Base-by-base conservation (phyloP, 1,284 basidiomycete species). In the Volvariella surrecta region DNA sequence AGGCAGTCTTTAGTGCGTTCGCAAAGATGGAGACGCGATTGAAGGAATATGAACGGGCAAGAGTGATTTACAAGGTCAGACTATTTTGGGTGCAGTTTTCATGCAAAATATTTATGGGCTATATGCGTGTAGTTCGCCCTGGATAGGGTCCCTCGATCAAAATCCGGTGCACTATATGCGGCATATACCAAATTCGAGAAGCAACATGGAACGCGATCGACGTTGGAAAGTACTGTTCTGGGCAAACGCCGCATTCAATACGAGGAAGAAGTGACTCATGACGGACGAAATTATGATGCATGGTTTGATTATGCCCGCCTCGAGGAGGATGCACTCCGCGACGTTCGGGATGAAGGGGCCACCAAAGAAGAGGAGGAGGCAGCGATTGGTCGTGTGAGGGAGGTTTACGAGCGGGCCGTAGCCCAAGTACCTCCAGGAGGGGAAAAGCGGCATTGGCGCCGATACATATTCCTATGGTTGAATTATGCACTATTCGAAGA, bases 401-500 rank as follows among this genome's bases (percentile, higher is more conserved):
- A 99, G 57, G 82, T 97, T 18, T 99, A 99, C 57, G 96, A 99
- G 61, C 73, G 94, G 15, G 94, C 94, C 0, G 90, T 99, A n/a
- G 85, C 91, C 6, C 90, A 97, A 57, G 87, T 98, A 0, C 95
- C 96, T 4, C 92, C 94, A 1, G 86, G 84, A 10, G 72, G 70
- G 13, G 89, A 93, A 58, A 94, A 93, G 63, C 71, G 93, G 37
- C 86, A 89, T 65, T 97, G 93, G 93, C 71, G 96, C 57, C 68
- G 96, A 50, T 99, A 99, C 61, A 94, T 99, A 50, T 97, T 96
- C 71, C 59, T 98, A 18, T 98, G 94, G 94, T 63, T 98, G 35
- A 82, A 93, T 60, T 99, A 99, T 63, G 94, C 96, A 0, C 66
- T 97, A 21, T 99, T 99, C 53, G 96, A 99, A 63, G 96, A 99